Conservation (phyloP, 139 green algal species). For the Tetraselmis striata region DNA sequence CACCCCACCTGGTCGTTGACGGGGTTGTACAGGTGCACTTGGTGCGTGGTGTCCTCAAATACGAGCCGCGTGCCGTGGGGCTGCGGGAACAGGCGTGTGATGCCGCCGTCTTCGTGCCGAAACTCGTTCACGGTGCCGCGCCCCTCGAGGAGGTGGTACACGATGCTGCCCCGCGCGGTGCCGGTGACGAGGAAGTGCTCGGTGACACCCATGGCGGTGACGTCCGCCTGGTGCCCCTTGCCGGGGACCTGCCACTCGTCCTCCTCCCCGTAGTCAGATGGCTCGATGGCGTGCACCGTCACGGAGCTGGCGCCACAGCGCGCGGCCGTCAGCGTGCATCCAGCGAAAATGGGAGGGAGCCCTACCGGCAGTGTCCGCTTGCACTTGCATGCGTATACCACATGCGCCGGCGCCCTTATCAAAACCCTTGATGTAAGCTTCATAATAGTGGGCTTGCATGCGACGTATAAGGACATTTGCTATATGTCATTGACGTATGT, state of each 20-base stretch:
- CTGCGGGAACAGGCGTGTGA: slow-evolving; percentile 47
- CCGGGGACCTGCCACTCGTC: slow-evolving; percentile 16
- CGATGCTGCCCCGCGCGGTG: slow-evolving; percentile 36
- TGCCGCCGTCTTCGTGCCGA: slow-evolving; percentile 39
- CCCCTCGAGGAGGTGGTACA: slow-evolving; percentile 43
- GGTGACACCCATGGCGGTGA: slow-evolving; percentile 52
- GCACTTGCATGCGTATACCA: too few species aligned
- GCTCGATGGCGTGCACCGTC: slow-evolving; percentile 50
- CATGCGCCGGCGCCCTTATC: too few species aligned
- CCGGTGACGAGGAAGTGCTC: slow-evolving; percentile 53
- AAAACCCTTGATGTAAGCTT: too few species aligned
- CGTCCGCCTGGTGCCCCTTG: slow-evolving; percentile 22
- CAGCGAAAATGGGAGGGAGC: too few species aligned
- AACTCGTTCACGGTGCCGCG: slow-evolving; percentile 53
- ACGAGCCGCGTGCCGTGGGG: slow-evolving; percentile 45
- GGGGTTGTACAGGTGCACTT: slow-evolving; percentile 55
- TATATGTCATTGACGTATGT: too few species aligned
- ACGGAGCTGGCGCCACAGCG: slow-evolving; percentile 23
- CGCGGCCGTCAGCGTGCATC: too few species aligned
- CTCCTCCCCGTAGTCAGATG: slow-evolving; percentile 11
- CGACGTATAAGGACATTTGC: too few species aligned
- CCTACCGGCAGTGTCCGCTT: too few species aligned
- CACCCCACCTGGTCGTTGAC: slow-evolving; percentile 44
- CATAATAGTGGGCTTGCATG: too few species aligned
- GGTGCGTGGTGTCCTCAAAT: slow-evolving; percentile 46